A percentile compares a stretch with the other conserved stretches of the same genome.
Conservation (phyloP, 1,139 yeast genomes). For the Komagataea norvegica region DNA sequence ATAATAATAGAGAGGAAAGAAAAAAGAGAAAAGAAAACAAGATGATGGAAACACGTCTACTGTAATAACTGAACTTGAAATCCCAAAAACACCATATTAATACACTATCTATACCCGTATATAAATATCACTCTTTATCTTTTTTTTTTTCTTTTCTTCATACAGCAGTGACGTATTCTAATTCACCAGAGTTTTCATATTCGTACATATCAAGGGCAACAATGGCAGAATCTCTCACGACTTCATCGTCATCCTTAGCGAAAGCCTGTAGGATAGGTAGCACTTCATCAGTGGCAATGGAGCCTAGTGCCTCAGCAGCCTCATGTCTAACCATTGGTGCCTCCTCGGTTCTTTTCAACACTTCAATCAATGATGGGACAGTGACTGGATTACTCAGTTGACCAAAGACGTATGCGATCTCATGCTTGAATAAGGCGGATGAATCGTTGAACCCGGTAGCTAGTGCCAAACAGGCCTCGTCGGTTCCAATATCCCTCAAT, state of each 20-base stretch:
- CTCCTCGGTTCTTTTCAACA: constrained; percentile 68
- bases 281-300: constrained; percentile 96
- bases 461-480: constrained; percentile 87
- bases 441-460: constrained; percentile 88
- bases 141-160: too few relatives aligned
- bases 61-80: not conserved
- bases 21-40: not conserved
- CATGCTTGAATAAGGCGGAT: constrained; percentile 93
- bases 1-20: not conserved
- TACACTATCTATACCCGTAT: not conserved
- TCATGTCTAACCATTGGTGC: constrained; percentile 99
- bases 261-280: constrained; percentile 79
- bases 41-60: too few relatives aligned
- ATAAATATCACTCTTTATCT: too few relatives aligned
- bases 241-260: constrained; percentile 76
- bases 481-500: constrained; percentile 88
- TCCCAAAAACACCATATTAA: not conserved
- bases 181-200: constrained; percentile 80
- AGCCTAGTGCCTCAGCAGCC: constrained; percentile 98
- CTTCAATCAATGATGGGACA: constrained; percentile 81
- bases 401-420: constrained; percentile 96
- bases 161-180: constrained; percentile 61
- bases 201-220: constrained; percentile 98
- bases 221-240: constrained; percentile 92
- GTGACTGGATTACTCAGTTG: constrained; percentile 93